A percentile compares a stretch with the other conserved stretches of the same genome.
phyloP scores from a whole-genome alignment of 257 asterid species.

The Mentha longifolia region DNA sequence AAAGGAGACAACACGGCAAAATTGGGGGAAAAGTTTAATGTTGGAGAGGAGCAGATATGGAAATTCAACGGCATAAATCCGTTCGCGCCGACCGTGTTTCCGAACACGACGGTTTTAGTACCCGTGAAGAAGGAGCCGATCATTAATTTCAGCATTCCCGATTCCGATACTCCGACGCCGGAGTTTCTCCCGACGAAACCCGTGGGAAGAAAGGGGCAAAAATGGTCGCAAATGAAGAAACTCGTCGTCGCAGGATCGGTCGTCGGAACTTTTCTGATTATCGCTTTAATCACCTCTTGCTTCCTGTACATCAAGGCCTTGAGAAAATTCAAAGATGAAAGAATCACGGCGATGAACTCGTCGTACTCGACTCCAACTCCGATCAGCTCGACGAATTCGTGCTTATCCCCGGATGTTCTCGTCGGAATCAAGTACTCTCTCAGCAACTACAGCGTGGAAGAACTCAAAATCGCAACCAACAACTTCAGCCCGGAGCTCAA shows the following conservation, averaged over 20 bases:
- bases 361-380: slow-evolving; percentile 65
- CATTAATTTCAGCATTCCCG: slow-evolving; percentile 42
- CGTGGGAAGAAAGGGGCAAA: slow-evolving; percentile 25
- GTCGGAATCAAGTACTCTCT: slow-evolving; percentile 62
- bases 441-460: slow-evolving; percentile 52
- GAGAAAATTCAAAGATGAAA: slow-evolving; percentile 44
- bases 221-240: slow-evolving; percentile 34
- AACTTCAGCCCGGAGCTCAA: slow-evolving; percentile 41
- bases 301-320: slow-evolving; percentile 47
- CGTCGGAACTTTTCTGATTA: slow-evolving; percentile 45
- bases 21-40: slow-evolving; percentile 50
- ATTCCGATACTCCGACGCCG: slow-evolving; percentile 57
- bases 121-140: slow-evolving; percentile 58
- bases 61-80: slow-evolving; percentile 48
- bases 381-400: slow-evolving; percentile 52
- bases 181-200: slow-evolving; percentile 58
- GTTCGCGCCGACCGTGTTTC: slow-evolving; percentile 49
- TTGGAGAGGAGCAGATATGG: slow-evolving; percentile 57
- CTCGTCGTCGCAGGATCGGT: slow-evolving; percentile 48
- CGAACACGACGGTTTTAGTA: slow-evolving; percentile 64
- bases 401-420: slow-evolving; percentile 75
- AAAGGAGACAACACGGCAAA: slow-evolving; percentile 43
- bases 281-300: slow-evolving; percentile 44
- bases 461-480: slow-evolving; percentile 49
- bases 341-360: slow-evolving; percentile 37